A percentile compares a stretch with the other conserved stretches of the same genome.
These are phyloP conservation scores for Podospora pseudoanserina DNA, from an alignment of 495 filamentous ascomycete genomes.

Conservation along the genomic window DNA sequence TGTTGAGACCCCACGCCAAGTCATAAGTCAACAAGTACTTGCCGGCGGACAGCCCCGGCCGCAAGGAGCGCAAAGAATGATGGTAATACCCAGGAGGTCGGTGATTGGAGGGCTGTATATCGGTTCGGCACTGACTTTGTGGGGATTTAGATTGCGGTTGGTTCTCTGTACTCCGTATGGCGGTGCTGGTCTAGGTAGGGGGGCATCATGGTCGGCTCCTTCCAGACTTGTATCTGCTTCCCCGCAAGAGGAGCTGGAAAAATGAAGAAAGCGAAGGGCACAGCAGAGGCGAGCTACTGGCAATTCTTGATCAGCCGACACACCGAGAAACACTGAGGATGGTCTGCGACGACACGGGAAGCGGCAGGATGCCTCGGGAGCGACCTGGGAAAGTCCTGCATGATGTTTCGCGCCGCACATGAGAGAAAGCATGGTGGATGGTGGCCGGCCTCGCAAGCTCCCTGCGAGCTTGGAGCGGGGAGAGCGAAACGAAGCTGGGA, in stretches of 20 bases:
- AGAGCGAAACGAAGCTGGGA: constrained; percentile 1
- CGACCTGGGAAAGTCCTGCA: constrained; percentile 18
- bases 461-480: constrained; percentile 3
- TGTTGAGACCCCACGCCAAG: background rate
- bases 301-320: background rate
- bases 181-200: background rate
- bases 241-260: background rate
- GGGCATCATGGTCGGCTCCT: background rate
- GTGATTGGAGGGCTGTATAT: background rate
- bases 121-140: background rate
- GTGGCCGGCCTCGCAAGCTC: background rate
- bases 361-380: constrained; percentile 16
- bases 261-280: background rate
- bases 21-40: background rate
- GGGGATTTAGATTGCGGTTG: background rate
- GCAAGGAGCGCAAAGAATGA: background rate
- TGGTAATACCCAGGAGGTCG: background rate
- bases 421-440: background rate
- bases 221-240: background rate
- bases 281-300: background rate
- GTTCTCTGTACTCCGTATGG: background rate
- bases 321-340: constrained; percentile 6
- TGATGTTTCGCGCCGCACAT: constrained; percentile 17
- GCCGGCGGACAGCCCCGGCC: no score
- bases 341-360: constrained; percentile 16